These are phyloP conservation scores for Ceratocystis lukuohia DNA, from an alignment of 2,329 filamentous ascomycete species.

Conservation along the genomic window DNA sequence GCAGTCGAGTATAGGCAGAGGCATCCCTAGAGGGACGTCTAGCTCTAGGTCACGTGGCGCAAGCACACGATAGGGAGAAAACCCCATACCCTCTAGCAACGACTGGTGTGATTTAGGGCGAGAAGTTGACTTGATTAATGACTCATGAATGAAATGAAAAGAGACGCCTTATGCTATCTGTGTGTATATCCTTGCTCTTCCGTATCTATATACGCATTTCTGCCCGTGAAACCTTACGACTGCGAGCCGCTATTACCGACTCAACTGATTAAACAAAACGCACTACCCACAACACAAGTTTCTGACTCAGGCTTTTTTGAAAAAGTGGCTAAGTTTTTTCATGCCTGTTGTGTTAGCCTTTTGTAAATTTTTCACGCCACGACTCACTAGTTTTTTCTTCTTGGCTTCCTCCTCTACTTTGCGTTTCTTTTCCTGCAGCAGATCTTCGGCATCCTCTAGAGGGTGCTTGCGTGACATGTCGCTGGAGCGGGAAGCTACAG, in stretches of 20 bases:
- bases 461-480: slow-evolving; percentile 60
- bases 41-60: slow-evolving; percentile 20
- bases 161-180: not conserved
- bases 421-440: slow-evolving; percentile 63
- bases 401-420: slow-evolving; percentile 83
- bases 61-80: not conserved
- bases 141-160: not conserved
- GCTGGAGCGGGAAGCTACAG: slow-evolving; percentile 51
- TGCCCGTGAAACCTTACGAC: not conserved
- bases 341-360: slow-evolving; percentile 88
- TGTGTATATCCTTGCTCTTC: not conserved
- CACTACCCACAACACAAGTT: not conserved
- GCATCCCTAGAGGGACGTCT: slow-evolving; percentile 23
- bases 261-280: not conserved
- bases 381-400: slow-evolving; percentile 60
- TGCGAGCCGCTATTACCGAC: not conserved
- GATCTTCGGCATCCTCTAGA: slow-evolving; percentile 51
- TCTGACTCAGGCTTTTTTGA: slow-evolving; percentile 51
- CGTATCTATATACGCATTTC: not conserved
- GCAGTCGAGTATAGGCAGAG: slow-evolving; percentile 28
- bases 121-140: not conserved
- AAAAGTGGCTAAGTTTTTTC: slow-evolving; percentile 95
- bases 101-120: not conserved
- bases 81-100: not conserved
- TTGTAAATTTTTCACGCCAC: slow-evolving; percentile 64